Evolutionary conservation across 1,139 yeast species (phyloP), one percentile per base, ranked within the genome.

Genomic region (Geotrichum citri-aurantii): DNA sequence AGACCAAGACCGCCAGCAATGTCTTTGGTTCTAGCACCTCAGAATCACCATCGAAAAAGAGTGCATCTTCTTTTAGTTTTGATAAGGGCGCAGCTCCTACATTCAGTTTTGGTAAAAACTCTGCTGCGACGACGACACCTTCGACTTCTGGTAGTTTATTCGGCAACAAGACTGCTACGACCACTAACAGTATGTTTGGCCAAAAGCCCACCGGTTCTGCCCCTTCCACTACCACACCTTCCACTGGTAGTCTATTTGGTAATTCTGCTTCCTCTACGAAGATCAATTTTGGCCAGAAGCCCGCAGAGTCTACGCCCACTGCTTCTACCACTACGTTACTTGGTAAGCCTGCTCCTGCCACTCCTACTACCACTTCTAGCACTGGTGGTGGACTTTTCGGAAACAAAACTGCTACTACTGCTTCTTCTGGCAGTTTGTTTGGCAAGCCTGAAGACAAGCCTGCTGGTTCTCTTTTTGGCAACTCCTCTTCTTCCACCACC

Each of bases 361-460:
- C 24, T 21, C 49, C 59, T 26, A 19, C 50, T 31, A 42, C 52
- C 12, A 31, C 27, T 57, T 26, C 31, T 26, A 48, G n/a, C 12
- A 24, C 19, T 23, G 33, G 21, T 37, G 31, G 47, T 26, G 27
- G 52, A 21, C 54, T 37, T 51, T 51, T 51, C 33, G 54, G 54
- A n/a, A 21, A 19, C 17, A 33, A 21, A 6, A 2, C 54, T 23
- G 33, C 50, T 21, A 14, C 59, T 21, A 57, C 56, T 46, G 48
- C 59, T 21, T n/a, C 59, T 7, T 29, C 61, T 29, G 48, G 53
- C 8, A 46, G 50, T 12, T 12, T 58, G 19, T 60, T 59, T 42
- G 60, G 61, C 33, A 23, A 50, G 11, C 5, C 44, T 12, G 44
- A 17, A 14, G 44, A 37, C 23, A 56, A 44, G 47, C 55, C 58